These are phyloP conservation scores for Colletotrichum truncatum DNA, from an alignment of 2,329 filamentous ascomycete genomes.

Conservation along the genomic window DNA sequence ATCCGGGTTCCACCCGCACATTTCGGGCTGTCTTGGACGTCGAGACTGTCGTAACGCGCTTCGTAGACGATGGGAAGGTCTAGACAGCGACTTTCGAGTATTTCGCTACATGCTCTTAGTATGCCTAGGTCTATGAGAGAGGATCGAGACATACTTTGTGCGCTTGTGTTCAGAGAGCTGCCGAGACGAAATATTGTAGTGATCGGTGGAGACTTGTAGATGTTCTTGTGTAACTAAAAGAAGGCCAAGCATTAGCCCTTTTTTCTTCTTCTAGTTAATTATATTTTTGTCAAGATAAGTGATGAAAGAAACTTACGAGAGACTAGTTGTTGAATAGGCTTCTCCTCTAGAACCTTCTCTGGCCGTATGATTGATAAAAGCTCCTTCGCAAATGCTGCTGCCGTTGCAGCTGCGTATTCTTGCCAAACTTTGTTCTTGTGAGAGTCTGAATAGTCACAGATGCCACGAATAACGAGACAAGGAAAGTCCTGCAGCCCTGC, in stretches of 20 bases:
- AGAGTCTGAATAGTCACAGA: conserved; percentile 42
- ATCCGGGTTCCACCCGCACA: not conserved
- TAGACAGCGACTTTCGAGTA: not conserved
- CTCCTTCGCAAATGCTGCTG: conserved; percentile 35
- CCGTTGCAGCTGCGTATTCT: conserved; percentile 33
- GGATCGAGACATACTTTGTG: not conserved
- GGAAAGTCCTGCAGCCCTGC: conserved; percentile 34
- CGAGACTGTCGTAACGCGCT: not conserved
- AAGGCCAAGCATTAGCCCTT: not conserved
- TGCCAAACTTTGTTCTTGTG: conserved; percentile 39
- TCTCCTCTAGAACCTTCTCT: not conserved
- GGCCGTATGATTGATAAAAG: not conserved
- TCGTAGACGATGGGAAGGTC: not conserved
- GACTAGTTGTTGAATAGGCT: not conserved
- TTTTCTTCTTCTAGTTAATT: not conserved
- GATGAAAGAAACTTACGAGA: not conserved
- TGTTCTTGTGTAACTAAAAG: not conserved
- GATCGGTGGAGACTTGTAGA: not conserved
- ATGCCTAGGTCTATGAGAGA: not conserved
- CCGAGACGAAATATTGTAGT: not conserved
- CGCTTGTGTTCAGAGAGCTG: not conserved
- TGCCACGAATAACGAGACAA: conserved; percentile 38
- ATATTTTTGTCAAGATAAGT: not conserved
- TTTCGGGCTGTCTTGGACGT: not conserved
- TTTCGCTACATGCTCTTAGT: not conserved